A percentile compares a stretch with the other conserved stretches of the same genome.
Evolutionary conservation across 345 rosid species (phyloP).

Genomic region (Reutealis trisperma): DNA sequence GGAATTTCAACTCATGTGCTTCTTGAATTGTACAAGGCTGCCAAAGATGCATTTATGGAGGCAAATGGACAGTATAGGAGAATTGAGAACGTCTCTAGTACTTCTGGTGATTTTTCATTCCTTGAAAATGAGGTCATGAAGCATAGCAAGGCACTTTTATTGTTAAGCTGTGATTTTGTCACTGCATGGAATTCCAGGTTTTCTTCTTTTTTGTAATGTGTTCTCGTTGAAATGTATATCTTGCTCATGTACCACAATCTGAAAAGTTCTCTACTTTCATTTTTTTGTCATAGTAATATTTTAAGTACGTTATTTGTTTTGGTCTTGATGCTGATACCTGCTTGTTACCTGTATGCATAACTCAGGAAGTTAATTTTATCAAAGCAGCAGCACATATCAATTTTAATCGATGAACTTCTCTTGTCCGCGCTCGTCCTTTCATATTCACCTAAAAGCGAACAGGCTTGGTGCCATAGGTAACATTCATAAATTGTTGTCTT

Average conservation of each 20-base stretch:
- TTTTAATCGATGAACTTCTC: constrained; percentile 63
- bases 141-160: constrained; percentile 70
- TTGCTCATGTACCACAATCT: background rate
- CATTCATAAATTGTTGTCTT: background rate
- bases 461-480: constrained; percentile 94
- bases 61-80: constrained; percentile 42
- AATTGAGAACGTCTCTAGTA: constrained; percentile 9
- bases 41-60: constrained; percentile 55
- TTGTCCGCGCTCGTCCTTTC: constrained; percentile 81
- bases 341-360: background rate
- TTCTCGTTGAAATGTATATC: background rate
- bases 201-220: background rate
- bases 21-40: constrained; percentile 56
- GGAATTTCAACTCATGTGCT: constrained; percentile 72
- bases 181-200: constrained; percentile 97
- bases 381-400: constrained; percentile 41
- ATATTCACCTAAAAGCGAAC: constrained; percentile 82
- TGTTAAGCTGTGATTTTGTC: constrained; percentile 79
- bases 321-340: background rate
- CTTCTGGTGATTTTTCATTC: constrained; percentile 16
- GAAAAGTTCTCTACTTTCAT: background rate
- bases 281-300: constrained; percentile 1
- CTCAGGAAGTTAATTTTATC: constrained; percentile 66
- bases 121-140: constrained; percentile 56
- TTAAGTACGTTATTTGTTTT: constrained; percentile 16